Percentiles rank a stretch among this genome's conserved stretches.
Evolutionary conservation across 345 rosid genomes (phyloP).

Genomic region (Tarenaya hassleriana): DNA sequence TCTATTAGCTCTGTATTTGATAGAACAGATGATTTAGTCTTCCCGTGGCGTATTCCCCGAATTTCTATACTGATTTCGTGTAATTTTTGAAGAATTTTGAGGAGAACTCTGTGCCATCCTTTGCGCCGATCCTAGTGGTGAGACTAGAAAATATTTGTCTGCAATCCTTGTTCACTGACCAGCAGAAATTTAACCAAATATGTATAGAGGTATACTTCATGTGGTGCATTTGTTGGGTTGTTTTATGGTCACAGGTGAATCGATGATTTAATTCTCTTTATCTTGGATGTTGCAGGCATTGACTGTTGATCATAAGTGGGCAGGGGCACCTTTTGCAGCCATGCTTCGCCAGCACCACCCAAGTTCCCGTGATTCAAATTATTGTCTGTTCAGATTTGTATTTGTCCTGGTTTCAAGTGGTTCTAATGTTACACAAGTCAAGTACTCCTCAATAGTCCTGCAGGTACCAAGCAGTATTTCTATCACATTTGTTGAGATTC

Average conservation of each 20-base stretch:
- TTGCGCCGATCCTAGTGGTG: conserved; percentile 50
- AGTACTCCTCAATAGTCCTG: conserved; percentile 61
- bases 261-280: conserved; percentile 12
- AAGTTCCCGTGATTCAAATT: conserved; percentile 42
- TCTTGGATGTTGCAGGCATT: conserved; percentile 45
- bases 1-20: conserved; percentile 11
- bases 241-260: conserved; percentile 11
- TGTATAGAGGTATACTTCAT: conserved; percentile 49
- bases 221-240: conserved; percentile 15
- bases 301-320: conserved; percentile 69
- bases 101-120: conserved; percentile 32
- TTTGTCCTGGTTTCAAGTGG: conserved; percentile 51
- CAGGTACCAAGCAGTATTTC: conserved; percentile 49
- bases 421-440: conserved; percentile 69
- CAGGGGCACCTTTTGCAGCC: conserved; percentile 79
- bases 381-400: conserved; percentile 43
- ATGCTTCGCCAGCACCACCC: conserved; percentile 74
- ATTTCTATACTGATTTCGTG: conserved; percentile 20
- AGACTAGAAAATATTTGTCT: conserved; percentile 56
- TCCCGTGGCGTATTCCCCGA: conserved; percentile 9
- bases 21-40: conserved; percentile 16
- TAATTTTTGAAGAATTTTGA: conserved; percentile 47
- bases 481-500: conserved; percentile 8
- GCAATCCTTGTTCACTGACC: conserved; percentile 53
- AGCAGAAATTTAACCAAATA: conserved; percentile 62